Base-by-base conservation (phyloP, 257 asterid genomes). In the Petrea volubilis region DNA sequence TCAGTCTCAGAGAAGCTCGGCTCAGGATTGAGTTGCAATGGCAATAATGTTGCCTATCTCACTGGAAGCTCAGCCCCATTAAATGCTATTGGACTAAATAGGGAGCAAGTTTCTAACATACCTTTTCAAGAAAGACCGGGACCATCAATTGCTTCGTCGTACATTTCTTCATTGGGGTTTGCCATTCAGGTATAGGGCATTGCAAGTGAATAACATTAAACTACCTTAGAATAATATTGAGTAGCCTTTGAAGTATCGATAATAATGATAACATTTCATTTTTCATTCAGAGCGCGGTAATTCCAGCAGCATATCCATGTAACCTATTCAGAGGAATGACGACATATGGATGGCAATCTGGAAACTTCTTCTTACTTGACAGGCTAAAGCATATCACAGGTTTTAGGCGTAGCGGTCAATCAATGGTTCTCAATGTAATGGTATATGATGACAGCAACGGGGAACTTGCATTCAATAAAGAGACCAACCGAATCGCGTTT, bases 121-220 rank as follows among this genome's bases (percentile, higher is more conserved):
- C 78, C 89, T 1, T 78, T 86, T 57, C 77, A 71, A 49, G 80
- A 84, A 62, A 86, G 89, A 20, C 92, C 89, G 2, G 89, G 92
- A 11, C 87, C 92, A 27, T 78, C 90, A 20, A 86, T 86, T 67
- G 77, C 92, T 57, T 84, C 89, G 31, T 78, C 87, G 10, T 78
- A 75, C n/a, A 71, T 74, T 74, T 86, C 92, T 31, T 86, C 90
- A 36, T 41, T 76, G 70, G 92, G 92, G 15, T 81, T 86, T 80
- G 80, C 86, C 60, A 81, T 86, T 72, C 88, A 86, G 88, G 91
- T 85, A 5, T 57, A 7, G 7, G 9, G 23, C 21, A 58, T 46
- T 66, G n/a, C n/a, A n/a, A n/a, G n/a, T n/a, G n/a, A n/a, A n/a
- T n/a, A n/a, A n/a, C n/a, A n/a, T n/a, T n/a, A n/a, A n/a, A n/a